These are phyloP conservation scores for Eustoma russellianum DNA, from an alignment of 257 asterid species.

Conservation along the genomic window DNA sequence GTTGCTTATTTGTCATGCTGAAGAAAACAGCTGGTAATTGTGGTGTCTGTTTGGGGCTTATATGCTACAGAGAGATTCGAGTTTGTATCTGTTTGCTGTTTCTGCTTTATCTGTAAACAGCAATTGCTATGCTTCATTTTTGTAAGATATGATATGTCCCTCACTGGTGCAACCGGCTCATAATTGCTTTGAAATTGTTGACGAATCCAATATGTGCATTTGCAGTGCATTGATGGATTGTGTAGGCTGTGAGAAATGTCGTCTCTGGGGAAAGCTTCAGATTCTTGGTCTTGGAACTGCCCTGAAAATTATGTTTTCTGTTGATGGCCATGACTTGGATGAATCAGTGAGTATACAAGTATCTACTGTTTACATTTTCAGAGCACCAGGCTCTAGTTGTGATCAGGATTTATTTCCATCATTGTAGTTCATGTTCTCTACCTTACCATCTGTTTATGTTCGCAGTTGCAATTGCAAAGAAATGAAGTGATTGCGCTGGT, in stretches of 20 bases:
- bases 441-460: neutral
- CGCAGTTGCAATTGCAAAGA: slow-evolving; percentile 48
- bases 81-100: no score
- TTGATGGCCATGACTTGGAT: no score
- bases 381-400: neutral
- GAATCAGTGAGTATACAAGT: no score
- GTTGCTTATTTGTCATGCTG: neutral
- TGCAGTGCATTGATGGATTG: no score
- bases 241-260: no score
- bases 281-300: no score
- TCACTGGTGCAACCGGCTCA: neutral
- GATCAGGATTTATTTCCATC: neutral
- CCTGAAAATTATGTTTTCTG: no score
- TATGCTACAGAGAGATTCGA: no score
- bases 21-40: no score
- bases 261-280: no score
- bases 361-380: no score
- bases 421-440: neutral
- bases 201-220: neutral
- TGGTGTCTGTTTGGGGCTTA: no score
- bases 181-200: neutral
- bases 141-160: neutral
- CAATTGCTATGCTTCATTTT: neutral
- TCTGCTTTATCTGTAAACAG: neutral
- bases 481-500: slow-evolving; percentile 61